Base-by-base conservation (phyloP, 202 grass and related monocot species). In the Carex arenaria region DNA sequence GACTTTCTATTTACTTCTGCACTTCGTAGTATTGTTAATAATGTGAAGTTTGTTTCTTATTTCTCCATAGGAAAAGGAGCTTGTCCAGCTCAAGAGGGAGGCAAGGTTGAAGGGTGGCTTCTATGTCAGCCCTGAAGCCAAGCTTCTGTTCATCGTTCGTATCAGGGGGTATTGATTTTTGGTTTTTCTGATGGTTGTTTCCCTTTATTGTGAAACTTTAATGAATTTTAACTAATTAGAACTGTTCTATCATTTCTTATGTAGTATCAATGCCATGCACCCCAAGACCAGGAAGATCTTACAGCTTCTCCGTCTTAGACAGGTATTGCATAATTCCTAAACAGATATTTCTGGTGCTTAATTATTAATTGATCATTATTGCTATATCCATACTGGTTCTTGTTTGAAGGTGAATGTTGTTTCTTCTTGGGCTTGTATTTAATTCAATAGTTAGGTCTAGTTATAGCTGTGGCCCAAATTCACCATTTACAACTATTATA, bases 251-350 rank as follows among this genome's bases (percentile, higher is more conserved):
- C 20, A 60, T 82, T 28, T 12, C 4, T 64, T 71, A 0, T 83
- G 4, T 79, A 97, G 94, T 92, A 97, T 97, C 72, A 94, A 97
- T 84, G 94, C 94, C 11, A 94, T 97, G 91, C 89, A 97, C 84
- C 94, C 91, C 0, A 97, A 97, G 86, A 94, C 91, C 70, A 84
- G 86, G 85, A 97, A 94, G 86, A 97, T 97, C 45, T 92, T 94
- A 64, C 94, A 97, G 84, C 94, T 97, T 42, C 83, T 97, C 62
- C 86, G 94, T 72, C 82, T 97, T 19, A 90, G 94, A 89, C 94
- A 94, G 89, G 92, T 97, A 45, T 81, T 84, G 28, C 26, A 77
- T 0, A 55, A 32, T 57, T 77, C n/a, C 0, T 2, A 28, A 10
- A 34, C 52, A 0, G 26, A 34, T 56, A 7, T 2, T 76, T 34